Conservation (phyloP, 2,329 filamentous ascomycete genomes). For the Domatiomyces catenatus region DNA sequence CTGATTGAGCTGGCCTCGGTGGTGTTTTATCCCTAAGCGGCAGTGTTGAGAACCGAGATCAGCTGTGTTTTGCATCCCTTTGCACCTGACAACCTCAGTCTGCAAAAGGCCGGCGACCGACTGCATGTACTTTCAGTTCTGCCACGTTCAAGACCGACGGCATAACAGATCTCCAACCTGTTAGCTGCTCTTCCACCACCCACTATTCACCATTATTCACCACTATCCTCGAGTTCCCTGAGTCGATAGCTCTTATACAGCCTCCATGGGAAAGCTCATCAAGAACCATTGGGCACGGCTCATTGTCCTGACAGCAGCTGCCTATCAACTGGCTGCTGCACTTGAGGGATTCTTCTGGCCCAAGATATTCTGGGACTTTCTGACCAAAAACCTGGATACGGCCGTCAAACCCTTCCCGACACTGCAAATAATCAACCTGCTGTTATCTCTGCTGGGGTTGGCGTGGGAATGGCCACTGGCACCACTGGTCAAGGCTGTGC, state of each 20-base stretch:
- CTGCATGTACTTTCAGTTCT: not conserved
- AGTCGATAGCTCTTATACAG: constrained; percentile 3
- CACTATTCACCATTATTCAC: not conserved
- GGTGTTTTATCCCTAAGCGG: not conserved
- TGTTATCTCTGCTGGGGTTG: constrained; percentile 63
- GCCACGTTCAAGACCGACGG: not conserved
- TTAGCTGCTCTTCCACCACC: not conserved
- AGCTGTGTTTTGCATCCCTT: not conserved
- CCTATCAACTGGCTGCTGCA: constrained; percentile 69
- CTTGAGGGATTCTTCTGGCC: constrained; percentile 93
- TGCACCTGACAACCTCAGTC: not conserved
- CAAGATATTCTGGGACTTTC: constrained; percentile 96
- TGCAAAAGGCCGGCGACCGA: not conserved
- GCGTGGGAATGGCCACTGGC: constrained; percentile 83
- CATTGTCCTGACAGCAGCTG: constrained; percentile 72
- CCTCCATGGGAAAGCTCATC: constrained; percentile 83
- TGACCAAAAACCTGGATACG: constrained; percentile 75
- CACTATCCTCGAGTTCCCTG: not conserved
- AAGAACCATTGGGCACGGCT: constrained; percentile 99
- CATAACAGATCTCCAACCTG: not conserved
- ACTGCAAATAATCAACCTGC: constrained; percentile 75
- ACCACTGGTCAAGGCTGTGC: constrained; percentile 38
- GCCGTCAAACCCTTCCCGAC: constrained; percentile 78
- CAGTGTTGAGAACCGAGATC: not conserved
- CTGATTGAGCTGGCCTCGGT: not conserved